Evolutionary conservation across 768 basidiomycete genomes (phyloP).

Genomic region (Kwoniella dejecticola): DNA sequence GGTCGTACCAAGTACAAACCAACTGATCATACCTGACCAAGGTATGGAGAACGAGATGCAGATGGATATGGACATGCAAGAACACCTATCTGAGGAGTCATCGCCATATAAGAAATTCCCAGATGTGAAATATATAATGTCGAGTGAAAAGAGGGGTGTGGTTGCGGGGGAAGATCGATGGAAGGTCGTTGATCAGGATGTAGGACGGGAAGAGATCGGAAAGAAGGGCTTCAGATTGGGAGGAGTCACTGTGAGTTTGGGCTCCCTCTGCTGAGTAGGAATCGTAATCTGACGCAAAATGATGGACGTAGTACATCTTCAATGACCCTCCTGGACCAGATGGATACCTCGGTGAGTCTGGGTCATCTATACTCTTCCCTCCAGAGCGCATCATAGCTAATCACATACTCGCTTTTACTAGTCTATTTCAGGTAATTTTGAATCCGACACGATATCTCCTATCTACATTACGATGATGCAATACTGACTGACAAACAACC

Average conservation of each 20-base stretch:
- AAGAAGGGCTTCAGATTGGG: slow-evolving; percentile 30
- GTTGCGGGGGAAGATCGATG: slow-evolving; percentile 40
- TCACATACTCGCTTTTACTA: no score
- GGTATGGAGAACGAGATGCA: neutral
- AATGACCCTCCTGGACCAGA: slow-evolving; percentile 39
- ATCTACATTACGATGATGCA: no score
- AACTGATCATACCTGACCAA: neutral
- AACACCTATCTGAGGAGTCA: neutral
- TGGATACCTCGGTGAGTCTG: slow-evolving; percentile 30
- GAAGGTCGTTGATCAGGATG: slow-evolving; percentile 30
- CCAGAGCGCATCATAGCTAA: neutral
- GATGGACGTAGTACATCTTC: slow-evolving; percentile 36
- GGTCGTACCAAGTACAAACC: slow-evolving; percentile 16
- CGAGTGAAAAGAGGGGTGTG: slow-evolving; percentile 18
- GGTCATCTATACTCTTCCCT: neutral
- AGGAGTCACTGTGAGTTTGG: slow-evolving; percentile 39
- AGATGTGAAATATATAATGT: slow-evolving; percentile 16
- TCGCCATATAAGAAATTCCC: slow-evolving; percentile 1
- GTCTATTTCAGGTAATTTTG: no score
- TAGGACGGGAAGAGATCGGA: slow-evolving; percentile 36
- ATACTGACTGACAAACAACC: slow-evolving; percentile 2
- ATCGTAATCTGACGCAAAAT: neutral
- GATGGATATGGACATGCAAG: slow-evolving; percentile 1
- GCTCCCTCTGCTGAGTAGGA: neutral
- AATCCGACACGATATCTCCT: no score